Evolutionary conservation across 352 stramenopile genomes (phyloP).

Genomic region (Phytophthora quininea): DNA sequence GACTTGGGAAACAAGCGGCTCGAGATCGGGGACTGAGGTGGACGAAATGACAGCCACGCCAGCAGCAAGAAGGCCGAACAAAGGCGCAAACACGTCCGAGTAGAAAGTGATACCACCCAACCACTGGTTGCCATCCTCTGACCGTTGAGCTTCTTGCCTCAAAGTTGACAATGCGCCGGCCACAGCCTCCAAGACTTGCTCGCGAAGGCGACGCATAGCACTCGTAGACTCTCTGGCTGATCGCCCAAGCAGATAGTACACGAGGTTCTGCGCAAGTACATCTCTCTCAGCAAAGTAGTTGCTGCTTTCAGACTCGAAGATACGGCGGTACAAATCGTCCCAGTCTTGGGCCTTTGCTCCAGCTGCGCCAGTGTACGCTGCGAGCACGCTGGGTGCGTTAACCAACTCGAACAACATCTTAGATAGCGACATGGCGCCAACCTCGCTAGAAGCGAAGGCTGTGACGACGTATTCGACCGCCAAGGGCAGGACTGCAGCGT

Average conservation of each 20-base stretch:
- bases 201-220: slow-evolving; percentile 26
- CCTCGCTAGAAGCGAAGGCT: slow-evolving; percentile 36
- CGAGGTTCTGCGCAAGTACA: slow-evolving; percentile 63
- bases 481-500: slow-evolving; percentile 62
- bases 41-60: slow-evolving; percentile 43
- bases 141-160: slow-evolving; percentile 36
- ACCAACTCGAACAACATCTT: slow-evolving; percentile 44
- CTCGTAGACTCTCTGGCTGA: slow-evolving; percentile 17
- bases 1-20: slow-evolving; percentile 24
- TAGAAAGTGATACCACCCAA: slow-evolving; percentile 75
- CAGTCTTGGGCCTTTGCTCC: slow-evolving; percentile 52
- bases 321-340: slow-evolving; percentile 65
- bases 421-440: slow-evolving; percentile 34
- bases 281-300: slow-evolving; percentile 81
- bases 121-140: slow-evolving; percentile 38
- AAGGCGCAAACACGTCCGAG: slow-evolving; percentile 59
- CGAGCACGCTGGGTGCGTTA: slow-evolving; percentile 46
- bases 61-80: slow-evolving; percentile 53
- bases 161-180: slow-evolving; percentile 29
- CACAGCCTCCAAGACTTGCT: slow-evolving; percentile 38
- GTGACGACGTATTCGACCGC: slow-evolving; percentile 55
- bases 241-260: slow-evolving; percentile 45
- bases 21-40: slow-evolving; percentile 22
- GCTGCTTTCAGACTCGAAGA: slow-evolving; percentile 82
- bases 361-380: slow-evolving; percentile 44